Evolutionary conservation across 192 early-diverging fungal genomes (phyloP), one percentile per base, ranked within the genome.

Genomic region (Allomyces javanicus): DNA sequence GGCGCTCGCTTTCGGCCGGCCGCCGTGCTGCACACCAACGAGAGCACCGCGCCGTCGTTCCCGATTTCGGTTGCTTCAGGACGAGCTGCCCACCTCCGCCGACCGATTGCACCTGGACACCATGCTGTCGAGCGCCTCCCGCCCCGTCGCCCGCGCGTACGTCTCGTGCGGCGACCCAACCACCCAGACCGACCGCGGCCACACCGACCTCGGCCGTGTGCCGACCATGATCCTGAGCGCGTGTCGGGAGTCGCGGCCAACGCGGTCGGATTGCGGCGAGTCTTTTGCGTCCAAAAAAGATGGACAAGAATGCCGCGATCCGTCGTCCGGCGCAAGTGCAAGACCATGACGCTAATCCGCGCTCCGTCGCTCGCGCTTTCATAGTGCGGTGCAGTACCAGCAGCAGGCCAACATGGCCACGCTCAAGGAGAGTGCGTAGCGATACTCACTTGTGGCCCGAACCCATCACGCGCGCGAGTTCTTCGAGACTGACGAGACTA

Each of bases 381-480:
- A 7, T 40, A 87, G 85, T 73, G 76, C 77, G 43, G 77, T n/a
- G 17, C 50, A 58, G 50, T 14, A 73, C 68, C 71, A 78, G 66
- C 89, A 91, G 79, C 76, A 81, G 66, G 89, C 90, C 74, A 88
- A 94, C 85, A 93, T 92, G 90, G 93, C 90, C 61, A 93, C 93
- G 66, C 81, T 93, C 70, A 88, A 87, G 78, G 93, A 95, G 83
- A 88, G 86, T 88, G 79, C 75, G 83, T 75, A 19, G 22, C 33
- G 22, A 62, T 62, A 7, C 33, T 40, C 3, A 9, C 33, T 40
- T 40, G 7, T 9, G 33, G 3, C 5, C 5, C 10, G 22, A 24
- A 62, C 22, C 7, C 62, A 10, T 24, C 10, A 62, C 24, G 62
- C 22, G 22, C 22, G 22, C 24, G 24, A 10, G 24, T 24, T 9